Evolutionary conservation across 331 rosid species (phyloP).

Genomic region (Telfairia occidentalis): DNA sequence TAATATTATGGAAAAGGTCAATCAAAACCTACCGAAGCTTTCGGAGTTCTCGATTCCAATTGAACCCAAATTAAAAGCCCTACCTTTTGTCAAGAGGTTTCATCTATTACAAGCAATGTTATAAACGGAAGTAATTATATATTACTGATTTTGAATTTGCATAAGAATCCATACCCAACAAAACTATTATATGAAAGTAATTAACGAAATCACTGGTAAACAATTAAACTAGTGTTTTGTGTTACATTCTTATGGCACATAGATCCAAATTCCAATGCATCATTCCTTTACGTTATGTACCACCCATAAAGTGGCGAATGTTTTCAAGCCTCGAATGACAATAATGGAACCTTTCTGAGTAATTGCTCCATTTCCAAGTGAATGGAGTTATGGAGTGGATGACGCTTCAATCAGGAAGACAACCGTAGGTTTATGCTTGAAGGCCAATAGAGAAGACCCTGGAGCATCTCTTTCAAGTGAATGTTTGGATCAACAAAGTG

Average conservation of each 20-base stretch:
- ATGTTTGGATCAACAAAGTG: background rate
- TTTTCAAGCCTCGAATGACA: background rate
- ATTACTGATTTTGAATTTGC: background rate
- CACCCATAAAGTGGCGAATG: constrained; percentile 13
- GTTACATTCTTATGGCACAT: background rate
- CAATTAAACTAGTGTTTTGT: too few relatives aligned
- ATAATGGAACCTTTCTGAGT: background rate
- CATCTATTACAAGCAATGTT: constrained; percentile 7
- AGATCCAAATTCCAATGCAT: constrained; percentile 29
- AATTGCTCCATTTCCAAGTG: background rate
- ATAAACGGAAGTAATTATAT: constrained; percentile 22
- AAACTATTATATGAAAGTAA: too few relatives aligned
- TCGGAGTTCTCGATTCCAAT: constrained; percentile 18
- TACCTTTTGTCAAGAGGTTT: constrained; percentile 7
- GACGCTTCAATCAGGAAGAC: background rate
- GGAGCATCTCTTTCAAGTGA: background rate
- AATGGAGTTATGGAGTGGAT: background rate
- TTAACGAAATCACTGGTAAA: too few relatives aligned
- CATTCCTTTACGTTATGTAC: constrained; percentile 20
- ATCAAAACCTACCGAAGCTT: constrained; percentile 8
- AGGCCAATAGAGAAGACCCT: background rate
- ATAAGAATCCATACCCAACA: background rate
- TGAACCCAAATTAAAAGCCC: constrained; percentile 24
- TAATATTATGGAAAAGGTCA: constrained; percentile 24
- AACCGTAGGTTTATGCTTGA: background rate